phyloP scores from a whole-genome alignment of 2,329 filamentous ascomycete species.

The Penicillium sp. region DNA sequence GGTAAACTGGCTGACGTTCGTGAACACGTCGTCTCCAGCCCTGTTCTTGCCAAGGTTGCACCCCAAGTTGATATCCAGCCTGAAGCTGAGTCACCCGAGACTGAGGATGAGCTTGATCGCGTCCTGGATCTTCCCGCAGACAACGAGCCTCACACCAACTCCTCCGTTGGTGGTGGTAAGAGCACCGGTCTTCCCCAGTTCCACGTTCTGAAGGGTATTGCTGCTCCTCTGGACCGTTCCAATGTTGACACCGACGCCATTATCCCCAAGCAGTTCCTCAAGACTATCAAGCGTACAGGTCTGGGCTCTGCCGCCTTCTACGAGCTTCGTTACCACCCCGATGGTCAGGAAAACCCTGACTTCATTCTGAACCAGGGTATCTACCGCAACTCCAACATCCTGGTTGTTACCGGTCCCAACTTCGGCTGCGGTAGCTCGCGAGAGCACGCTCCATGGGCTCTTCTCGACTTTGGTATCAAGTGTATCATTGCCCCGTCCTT shows the following conservation, averaged over 20 bases:
- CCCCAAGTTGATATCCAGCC: constrained; percentile 65
- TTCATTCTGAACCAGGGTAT: constrained; percentile 92
- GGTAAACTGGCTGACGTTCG: constrained; percentile 93
- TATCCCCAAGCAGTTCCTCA: constrained; percentile 98
- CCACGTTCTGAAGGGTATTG: constrained; percentile 79
- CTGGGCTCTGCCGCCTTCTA: constrained; percentile 88
- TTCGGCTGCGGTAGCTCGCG: constrained; percentile 93
- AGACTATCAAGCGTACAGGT: constrained; percentile 97
- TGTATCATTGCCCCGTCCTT: constrained; percentile 88
- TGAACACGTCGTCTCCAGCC: constrained; percentile 64
- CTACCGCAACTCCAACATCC: constrained; percentile 81
- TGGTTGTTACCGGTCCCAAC: constrained; percentile 89
- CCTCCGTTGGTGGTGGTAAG: constrained; percentile 46
- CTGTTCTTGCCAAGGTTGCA: constrained; percentile 54
- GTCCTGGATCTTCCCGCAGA: constrained; percentile 68
- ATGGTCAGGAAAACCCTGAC: constrained; percentile 73
- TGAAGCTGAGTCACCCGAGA: constrained; percentile 60
- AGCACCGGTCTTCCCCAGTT: constrained; percentile 80
- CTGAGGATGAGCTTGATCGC: constrained; percentile 66
- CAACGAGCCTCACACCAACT: constrained; percentile 67
- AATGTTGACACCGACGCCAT: constrained; percentile 99
- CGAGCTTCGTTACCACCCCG: constrained; percentile 76
- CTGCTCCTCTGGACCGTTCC: constrained; percentile 81
- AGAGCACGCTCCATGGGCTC: constrained; percentile 96
- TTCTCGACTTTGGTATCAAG: constrained; percentile 94